A percentile compares a stretch with the other conserved stretches of the same genome.
Conservation (phyloP, 208 protist genomes). For the Zelonia costaricensis region DNA sequence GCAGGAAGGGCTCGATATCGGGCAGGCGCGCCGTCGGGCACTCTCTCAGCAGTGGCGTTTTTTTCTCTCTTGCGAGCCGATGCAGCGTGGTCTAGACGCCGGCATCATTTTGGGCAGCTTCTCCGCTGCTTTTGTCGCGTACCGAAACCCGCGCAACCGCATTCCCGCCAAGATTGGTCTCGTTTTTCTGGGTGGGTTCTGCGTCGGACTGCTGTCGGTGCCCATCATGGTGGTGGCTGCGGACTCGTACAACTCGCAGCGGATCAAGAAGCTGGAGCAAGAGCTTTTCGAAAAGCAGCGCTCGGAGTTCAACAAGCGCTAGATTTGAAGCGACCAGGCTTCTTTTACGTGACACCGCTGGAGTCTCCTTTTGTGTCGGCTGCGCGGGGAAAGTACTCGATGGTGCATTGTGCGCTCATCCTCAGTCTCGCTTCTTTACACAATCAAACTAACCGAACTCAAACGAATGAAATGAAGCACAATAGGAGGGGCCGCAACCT, state of each 20-base stretch:
- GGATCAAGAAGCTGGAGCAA: constrained; percentile 75
- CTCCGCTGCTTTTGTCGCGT: constrained; percentile 63
- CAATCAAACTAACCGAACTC: neutral
- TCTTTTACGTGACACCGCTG: no score
- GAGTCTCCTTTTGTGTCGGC: neutral
- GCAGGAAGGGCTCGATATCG: constrained; percentile 81
- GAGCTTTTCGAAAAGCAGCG: constrained; percentile 80
- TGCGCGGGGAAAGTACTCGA: neutral
- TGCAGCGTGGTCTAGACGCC: constrained; percentile 82
- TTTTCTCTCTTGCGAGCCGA: constrained; percentile 81
- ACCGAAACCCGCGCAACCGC: constrained; percentile 54
- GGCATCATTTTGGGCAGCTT: constrained; percentile 82
- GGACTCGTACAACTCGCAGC: constrained; percentile 66
- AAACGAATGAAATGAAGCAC: neutral
- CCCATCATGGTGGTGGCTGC: constrained; percentile 66
- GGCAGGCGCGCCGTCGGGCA: constrained; percentile 43
- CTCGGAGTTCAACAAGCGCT: constrained; percentile 58
- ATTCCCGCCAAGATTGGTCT: constrained; percentile 66
- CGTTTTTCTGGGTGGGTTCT: constrained; percentile 72
- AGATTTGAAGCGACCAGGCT: neutral
- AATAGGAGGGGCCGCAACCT: neutral
- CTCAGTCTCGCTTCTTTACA: no score
- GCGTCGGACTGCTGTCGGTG: constrained; percentile 60
- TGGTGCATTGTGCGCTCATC: neutral
- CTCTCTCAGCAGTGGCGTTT: constrained; percentile 88